Evolutionary conservation across 352 stramenopile genomes (phyloP).

Genomic region (Pythium periplocum): DNA sequence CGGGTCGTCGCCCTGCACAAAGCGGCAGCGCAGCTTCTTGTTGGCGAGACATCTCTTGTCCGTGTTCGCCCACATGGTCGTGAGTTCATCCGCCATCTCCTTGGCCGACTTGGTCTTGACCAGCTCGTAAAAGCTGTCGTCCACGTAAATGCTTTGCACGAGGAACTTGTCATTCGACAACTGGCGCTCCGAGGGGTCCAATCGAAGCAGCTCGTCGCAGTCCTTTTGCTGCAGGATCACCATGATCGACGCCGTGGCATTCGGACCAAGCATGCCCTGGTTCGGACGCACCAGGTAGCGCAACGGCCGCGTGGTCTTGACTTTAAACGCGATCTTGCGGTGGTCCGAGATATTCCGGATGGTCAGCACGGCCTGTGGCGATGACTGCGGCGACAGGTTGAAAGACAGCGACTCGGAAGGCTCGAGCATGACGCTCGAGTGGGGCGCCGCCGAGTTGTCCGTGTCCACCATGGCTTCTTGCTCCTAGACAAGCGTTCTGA

Average conservation of each 20-base stretch:
- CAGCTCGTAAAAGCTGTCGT: conserved; percentile 81
- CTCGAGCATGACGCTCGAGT: conserved; percentile 75
- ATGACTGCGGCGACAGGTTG: conserved; percentile 48
- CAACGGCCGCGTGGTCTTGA: conserved; percentile 84
- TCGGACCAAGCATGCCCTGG: conserved; percentile 75
- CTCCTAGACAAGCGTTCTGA: too few relatives aligned
- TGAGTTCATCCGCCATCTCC: conserved; percentile 85
- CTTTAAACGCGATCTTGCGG: conserved; percentile 86
- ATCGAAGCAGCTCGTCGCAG: conserved; percentile 77
- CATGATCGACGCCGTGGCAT: conserved; percentile 74
- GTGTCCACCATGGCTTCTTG: conserved; percentile 33
- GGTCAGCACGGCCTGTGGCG: conserved; percentile 73
- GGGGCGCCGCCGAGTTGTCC: conserved; percentile 46
- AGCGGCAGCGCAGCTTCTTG: conserved; percentile 87
- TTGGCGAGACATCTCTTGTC: conserved; percentile 79
- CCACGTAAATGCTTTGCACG: conserved; percentile 81
- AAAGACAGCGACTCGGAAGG: conserved; percentile 81
- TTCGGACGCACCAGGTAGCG: conserved; percentile 89
- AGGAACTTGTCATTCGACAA: conserved; percentile 89
- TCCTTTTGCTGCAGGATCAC: conserved; percentile 88
- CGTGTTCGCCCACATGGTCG: conserved; percentile 78
- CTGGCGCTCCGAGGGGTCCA: conserved; percentile 72
- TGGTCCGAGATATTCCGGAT: conserved; percentile 80
- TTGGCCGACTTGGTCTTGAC: conserved; percentile 85
- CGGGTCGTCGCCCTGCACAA: conserved; percentile 50